phyloP scores from a whole-genome alignment of 2,329 filamentous ascomycete species.

The Rosellinia necatrix region DNA sequence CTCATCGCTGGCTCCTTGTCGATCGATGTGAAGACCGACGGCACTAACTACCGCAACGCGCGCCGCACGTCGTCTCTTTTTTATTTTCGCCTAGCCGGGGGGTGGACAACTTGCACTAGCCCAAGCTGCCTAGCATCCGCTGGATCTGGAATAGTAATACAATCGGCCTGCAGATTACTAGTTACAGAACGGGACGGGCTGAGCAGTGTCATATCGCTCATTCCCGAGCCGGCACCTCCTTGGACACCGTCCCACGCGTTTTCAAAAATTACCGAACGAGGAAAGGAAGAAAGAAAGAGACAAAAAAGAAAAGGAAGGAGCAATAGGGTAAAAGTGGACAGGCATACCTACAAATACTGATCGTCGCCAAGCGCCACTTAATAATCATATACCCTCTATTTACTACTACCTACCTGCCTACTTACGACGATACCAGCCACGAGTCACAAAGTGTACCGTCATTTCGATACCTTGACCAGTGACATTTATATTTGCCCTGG shows the following conservation, averaged over 20 bases:
- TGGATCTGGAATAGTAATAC: conserved; percentile 25
- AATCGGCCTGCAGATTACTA: conserved; percentile 25
- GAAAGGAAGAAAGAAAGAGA: not conserved
- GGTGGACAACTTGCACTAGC: conserved; percentile 5
- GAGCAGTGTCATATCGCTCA: conserved; percentile 11
- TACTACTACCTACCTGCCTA: conserved; percentile 1
- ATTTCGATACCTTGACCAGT: not conserved
- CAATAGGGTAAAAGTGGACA: not conserved
- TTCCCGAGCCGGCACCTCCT: conserved; percentile 6
- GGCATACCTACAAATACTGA: not conserved
- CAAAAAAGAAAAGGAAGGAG: not conserved
- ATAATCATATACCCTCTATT: not conserved
- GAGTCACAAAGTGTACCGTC: conserved; percentile 3
- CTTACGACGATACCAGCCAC: conserved; percentile 6
- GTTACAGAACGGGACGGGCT: conserved; percentile 6
- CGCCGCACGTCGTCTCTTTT: conserved; percentile 13
- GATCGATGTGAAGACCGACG: not conserved
- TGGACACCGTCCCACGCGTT: not conserved
- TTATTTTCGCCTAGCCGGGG: conserved; percentile 23
- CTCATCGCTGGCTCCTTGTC: not conserved
- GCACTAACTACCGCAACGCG: conserved; percentile 7
- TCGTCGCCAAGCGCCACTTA: not conserved
- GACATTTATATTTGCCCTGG: conserved; percentile 1
- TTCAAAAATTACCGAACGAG: conserved; percentile 9
- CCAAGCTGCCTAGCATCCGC: conserved; percentile 10